Base-by-base conservation (phyloP, 441 rosid genomes). In the Aleurites moluccanus region DNA sequence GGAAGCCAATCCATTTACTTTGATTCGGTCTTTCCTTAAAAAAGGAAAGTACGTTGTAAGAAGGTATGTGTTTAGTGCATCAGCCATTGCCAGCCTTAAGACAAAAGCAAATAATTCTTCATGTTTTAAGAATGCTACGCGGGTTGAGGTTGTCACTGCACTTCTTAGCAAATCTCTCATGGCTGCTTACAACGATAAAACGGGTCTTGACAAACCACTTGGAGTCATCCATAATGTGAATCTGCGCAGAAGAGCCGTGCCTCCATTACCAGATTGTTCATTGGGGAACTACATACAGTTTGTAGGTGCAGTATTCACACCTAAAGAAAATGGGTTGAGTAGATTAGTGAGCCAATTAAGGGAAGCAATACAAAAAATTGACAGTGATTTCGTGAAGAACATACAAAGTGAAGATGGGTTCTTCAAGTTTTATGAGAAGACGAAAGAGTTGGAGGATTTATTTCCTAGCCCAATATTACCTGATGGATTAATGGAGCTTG, bases 281-380 rank as follows among this genome's bases (percentile, higher is more conserved):
- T 50, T 79, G 0, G 83, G 85, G 9, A 84, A 82, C 73, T 68
- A 77, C 56, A 15, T 62, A 27, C 74, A 50, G 56, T 38, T 33
- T 3, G 69, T 56, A 2, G 33, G 38, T 1, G 52, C 72, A 1
- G 28, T 67, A 62, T 62, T 57, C 21, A 13, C 30, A 2, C 50
- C 73, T 0, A 23, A 62, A 0, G 63, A 56, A 25, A 35, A 18
- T n/a, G 27, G 10, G 47, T 25, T 78, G 18, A 20, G 40, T 3
- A 68, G 69, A 16, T 21, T 80, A 61, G 65, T 63, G 30, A 9
- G 18, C n/a, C n/a, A 20, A 33, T 11, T 77, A 16, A 66, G 60
- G 27, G 25, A 76, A 6, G 75, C 69, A n/a, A 61, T 69, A 16
- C 21, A 18, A 5, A 42, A 69, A 3, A 28, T 61, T 0, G 42